Evolutionary conservation across 495 filamentous ascomycete genomes (phyloP), one percentile per base, ranked within the genome.

Genomic region (Rhizodiscina lignyota): DNA sequence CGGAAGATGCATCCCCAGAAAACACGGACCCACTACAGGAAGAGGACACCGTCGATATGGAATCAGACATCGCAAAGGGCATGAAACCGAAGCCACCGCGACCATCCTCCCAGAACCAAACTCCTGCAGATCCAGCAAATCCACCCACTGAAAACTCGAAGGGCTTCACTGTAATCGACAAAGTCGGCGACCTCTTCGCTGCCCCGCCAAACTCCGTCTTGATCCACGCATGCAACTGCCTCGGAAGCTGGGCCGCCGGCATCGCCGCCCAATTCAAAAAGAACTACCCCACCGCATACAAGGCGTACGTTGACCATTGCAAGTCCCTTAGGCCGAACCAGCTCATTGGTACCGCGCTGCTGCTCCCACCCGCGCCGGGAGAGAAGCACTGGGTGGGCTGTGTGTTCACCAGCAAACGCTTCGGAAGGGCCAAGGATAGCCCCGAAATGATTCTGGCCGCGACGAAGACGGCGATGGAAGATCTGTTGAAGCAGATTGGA

Each of bases 161-260:
- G 18, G 13, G 15, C n/a, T 42, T 48, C 27, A 40, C 26, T 4
- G 39, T 50, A 15, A 42, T 39, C 26, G 31, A 50, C 22, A 36
- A 38, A 32, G 40, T 23, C 4, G 55, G 55, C 42, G 52, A 55
- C 45, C 44, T 61, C 31, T 59, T 61, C 48, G 53, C 50, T 20
- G 52, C 54, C 2, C 48, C 53, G 11, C 33, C 34, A 11, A 41
- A 52, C 33, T 44, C 48, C 8, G 30, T 61, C 8, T 29, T 61
- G 11, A 51, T 61, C 37, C 57, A 61, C 44, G 55, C 56, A 5
- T 61, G 55, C 44, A 61, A 61, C 32, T 50, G 46, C 30, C 40
- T 41, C 23, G 52, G 51, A 21, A 20, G 5, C 21, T 52, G 55
- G 57, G 50, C 48, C 36, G 48, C 48, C 16, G 57, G 57, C 35